These are phyloP conservation scores for Diaporthe sp. DNA, from an alignment of 2,329 filamentous ascomycete genomes.

Conservation along the genomic window DNA sequence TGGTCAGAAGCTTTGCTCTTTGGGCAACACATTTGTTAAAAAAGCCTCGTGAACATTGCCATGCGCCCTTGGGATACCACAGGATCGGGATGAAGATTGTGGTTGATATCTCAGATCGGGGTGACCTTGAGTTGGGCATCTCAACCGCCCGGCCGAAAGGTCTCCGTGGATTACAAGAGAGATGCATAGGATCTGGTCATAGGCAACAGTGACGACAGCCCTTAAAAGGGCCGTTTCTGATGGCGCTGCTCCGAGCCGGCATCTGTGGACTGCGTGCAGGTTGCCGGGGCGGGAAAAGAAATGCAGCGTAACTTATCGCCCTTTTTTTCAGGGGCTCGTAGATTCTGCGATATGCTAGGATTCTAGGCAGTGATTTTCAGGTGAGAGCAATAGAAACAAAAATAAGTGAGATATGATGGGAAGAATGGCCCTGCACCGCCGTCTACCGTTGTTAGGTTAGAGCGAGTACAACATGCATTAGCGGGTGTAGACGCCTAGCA, in stretches of 20 bases:
- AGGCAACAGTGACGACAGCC: background rate
- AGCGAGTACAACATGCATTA: background rate
- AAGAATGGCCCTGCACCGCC: background rate
- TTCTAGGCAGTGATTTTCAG: background rate
- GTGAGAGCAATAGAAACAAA: background rate
- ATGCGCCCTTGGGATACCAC: background rate
- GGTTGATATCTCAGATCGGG: background rate
- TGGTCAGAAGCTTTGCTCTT: too few species aligned
- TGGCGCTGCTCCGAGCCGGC: background rate
- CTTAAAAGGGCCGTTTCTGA: too few species aligned
- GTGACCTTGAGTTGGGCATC: background rate
- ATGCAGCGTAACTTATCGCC: background rate
- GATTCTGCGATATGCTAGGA: too few species aligned
- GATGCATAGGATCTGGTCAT: background rate
- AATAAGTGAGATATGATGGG: background rate
- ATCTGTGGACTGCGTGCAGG: background rate
- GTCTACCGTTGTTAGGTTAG: background rate
- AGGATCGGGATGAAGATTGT: background rate
- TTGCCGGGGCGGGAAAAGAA: background rate
- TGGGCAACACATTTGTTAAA: too few species aligned
- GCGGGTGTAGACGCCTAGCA: background rate
- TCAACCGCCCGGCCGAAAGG: background rate
- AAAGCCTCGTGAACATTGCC: too few species aligned
- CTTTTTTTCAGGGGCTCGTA: background rate
- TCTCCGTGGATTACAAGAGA: background rate